A percentile compares a stretch with the other conserved stretches of the same genome.
These are phyloP conservation scores for Aspergillus novofumigatus DNA, from an alignment of 2,329 filamentous ascomycete genomes.

Conservation along the genomic window DNA sequence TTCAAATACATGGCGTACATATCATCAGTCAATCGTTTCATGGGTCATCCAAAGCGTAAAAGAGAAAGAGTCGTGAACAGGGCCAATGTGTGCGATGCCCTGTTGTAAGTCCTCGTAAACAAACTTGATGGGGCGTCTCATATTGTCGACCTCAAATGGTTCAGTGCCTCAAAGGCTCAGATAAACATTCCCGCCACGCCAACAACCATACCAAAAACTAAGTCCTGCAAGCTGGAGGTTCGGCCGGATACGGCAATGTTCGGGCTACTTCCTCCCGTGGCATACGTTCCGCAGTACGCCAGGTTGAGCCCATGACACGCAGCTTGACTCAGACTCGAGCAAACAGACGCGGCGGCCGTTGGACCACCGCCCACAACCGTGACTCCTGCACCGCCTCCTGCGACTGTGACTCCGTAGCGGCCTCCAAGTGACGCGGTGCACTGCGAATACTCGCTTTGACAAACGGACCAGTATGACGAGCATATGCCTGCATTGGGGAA, in stretches of 20 bases:
- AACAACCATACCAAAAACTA: slow-evolving; percentile 39
- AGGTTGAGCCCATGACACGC: slow-evolving; percentile 49
- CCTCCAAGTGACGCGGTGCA: slow-evolving; percentile 46
- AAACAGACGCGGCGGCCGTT: slow-evolving; percentile 41
- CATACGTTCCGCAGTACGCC: slow-evolving; percentile 39
- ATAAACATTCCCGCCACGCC: slow-evolving; percentile 45
- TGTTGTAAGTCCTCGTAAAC: background rate
- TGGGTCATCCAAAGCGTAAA: background rate
- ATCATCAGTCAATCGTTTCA: slow-evolving; percentile 1
- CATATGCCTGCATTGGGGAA: slow-evolving; percentile 50
- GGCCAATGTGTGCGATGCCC: slow-evolving; percentile 1
- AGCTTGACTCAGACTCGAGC: slow-evolving; percentile 42
- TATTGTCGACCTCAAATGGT: slow-evolving; percentile 11
- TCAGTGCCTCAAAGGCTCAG: slow-evolving; percentile 9
- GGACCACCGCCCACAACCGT: slow-evolving; percentile 45
- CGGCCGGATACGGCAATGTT: slow-evolving; percentile 26
- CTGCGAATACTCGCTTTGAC: slow-evolving; percentile 44
- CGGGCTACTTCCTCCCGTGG: slow-evolving; percentile 23
- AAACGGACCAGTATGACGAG: slow-evolving; percentile 52
- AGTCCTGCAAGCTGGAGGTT: slow-evolving; percentile 40
- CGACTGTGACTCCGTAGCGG: slow-evolving; percentile 51
- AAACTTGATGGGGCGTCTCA: background rate
- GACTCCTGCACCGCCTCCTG: slow-evolving; percentile 46
- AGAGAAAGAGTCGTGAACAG: slow-evolving; percentile 6
- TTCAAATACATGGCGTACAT: background rate